These are phyloP conservation scores for Berberis thunbergii DNA, from an alignment of 164 flowering plant species.

Conservation along the genomic window DNA sequence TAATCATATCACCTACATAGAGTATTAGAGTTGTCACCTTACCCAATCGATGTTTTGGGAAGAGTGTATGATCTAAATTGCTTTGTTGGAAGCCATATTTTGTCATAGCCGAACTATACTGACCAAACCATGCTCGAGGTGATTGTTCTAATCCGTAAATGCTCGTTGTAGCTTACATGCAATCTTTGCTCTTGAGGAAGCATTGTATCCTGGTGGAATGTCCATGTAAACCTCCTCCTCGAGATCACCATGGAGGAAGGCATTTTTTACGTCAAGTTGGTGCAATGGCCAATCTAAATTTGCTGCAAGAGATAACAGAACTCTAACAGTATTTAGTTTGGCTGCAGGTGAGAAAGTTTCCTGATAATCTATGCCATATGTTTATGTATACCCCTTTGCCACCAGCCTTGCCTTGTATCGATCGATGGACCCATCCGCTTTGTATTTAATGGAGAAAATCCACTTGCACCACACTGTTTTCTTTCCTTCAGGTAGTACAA, in stretches of 20 bases:
- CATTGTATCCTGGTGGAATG: neutral
- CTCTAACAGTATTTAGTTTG: neutral
- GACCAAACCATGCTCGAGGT: neutral
- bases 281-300: neutral
- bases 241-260: slow-evolving; percentile 1
- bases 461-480: slow-evolving; percentile 1
- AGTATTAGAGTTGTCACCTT: neutral
- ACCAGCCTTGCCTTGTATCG: neutral
- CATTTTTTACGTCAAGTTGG: neutral
- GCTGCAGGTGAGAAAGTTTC: neutral
- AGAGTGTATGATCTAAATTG: neutral
- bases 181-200: too few species aligned
- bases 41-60: neutral
- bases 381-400: neutral
- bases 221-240: neutral
- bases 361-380: neutral
- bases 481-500: neutral
- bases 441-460: neutral
- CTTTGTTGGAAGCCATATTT: neutral
- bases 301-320: neutral
- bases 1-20: neutral
- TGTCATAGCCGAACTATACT: neutral
- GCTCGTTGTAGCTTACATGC: neutral
- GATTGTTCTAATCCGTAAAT: slow-evolving; percentile 1
- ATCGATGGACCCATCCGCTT: neutral